Percentiles rank a stretch among this genome's conserved stretches.
Conservation (phyloP, 306 rosid genomes). For the Alnus rubra region DNA sequence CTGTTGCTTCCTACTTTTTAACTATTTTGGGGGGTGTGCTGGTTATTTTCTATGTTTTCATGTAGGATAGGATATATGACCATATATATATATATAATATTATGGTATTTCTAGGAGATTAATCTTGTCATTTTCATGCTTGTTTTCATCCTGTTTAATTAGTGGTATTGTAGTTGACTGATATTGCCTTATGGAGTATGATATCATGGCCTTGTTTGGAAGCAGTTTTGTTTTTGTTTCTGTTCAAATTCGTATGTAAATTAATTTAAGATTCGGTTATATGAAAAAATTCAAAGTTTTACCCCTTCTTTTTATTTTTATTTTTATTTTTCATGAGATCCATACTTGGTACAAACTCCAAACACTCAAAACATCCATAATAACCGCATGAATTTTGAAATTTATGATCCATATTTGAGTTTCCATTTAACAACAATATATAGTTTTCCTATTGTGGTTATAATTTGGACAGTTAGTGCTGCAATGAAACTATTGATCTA, state of each 20-base stretch:
- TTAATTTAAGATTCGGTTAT: too few relatives aligned
- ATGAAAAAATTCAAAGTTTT: too few relatives aligned
- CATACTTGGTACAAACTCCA: too few relatives aligned
- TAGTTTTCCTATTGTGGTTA: neutral
- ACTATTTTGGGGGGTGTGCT: slow-evolving; percentile 8
- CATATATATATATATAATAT: too few relatives aligned
- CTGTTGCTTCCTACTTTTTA: slow-evolving; percentile 13
- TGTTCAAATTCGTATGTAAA: too few relatives aligned
- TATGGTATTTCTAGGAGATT: neutral
- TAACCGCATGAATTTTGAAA: too few relatives aligned
- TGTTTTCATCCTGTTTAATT: neutral
- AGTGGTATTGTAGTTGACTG: neutral
- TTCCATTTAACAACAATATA: neutral
- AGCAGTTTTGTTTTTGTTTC: neutral
- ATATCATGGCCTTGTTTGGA: too few relatives aligned
- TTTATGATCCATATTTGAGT: too few relatives aligned
- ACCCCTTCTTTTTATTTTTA: too few relatives aligned
- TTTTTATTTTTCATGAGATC: too few relatives aligned
- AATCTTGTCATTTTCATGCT: neutral
- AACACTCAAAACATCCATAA: too few relatives aligned
- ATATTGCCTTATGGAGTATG: neutral
- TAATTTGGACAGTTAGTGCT: neutral
- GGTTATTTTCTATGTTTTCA: slow-evolving; percentile 12
- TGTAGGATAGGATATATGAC: neutral
- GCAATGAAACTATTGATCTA: too few relatives aligned